Evolutionary conservation across 2,329 filamentous ascomycete species (phyloP), one percentile per base, ranked within the genome.

Genomic region (Huntiella decipiens): DNA sequence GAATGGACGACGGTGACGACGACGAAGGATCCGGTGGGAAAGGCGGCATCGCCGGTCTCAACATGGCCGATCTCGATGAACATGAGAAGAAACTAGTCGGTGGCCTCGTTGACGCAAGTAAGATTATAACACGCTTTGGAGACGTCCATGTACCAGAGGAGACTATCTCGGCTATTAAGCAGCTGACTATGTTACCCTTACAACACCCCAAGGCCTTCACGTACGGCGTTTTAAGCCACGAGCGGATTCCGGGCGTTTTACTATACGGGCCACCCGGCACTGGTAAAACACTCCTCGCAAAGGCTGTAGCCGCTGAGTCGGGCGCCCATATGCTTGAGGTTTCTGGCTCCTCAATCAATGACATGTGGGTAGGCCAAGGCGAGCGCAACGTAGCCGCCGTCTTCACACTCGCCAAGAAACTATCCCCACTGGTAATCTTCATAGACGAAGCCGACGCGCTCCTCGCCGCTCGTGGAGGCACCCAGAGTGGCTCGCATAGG

Each of bases 361-460:
- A 95, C 59, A 96, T 92, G 73, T 96, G 84, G 60, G 84, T 96
- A 3, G 91, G 91, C 16, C 86, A 96, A 60, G 83, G 83, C 50
- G 91, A 98, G 64, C 96, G 96, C 69, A 93, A 93, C 57, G 82
- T 96, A 45, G 79, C 81, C 44, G 88, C 88, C 0, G 78, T 96
- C 36, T 98, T 98, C 63, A 81, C 77, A 1, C 68, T 96, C 0
- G 91, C 91, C 3, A 85, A 85, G 62, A 94, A 94, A 60, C 72
- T 95, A 5, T 80, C 82, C 1, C 91, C 91, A 0, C 87, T 87
- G 56, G 79, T 98, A 12, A 83, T 98, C 43, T 96, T 98, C 63
- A 85, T 98, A 51, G 91, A 98, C 56, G 91, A 98, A 63, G 91
- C 87, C 16, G 91, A 98, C 59, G 82, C 88, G 5, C 78, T 98